Evolutionary conservation across 768 basidiomycete species (phyloP).

Genomic region (Boletus sp.): DNA sequence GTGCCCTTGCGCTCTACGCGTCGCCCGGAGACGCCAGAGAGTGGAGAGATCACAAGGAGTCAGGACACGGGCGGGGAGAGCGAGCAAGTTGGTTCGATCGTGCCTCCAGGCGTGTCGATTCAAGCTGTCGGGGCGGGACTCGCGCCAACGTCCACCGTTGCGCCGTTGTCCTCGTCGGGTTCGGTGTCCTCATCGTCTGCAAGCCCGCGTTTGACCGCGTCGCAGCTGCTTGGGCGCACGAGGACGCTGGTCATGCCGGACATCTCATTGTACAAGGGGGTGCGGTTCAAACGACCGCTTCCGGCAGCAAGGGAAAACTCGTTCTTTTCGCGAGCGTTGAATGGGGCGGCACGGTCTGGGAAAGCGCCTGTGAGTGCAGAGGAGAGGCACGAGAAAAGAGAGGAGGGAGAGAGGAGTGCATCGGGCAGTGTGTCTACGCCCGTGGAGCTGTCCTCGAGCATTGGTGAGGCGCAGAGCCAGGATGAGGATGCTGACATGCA

Average conservation of each 20-base stretch:
- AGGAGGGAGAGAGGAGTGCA: neutral
- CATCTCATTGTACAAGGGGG: slow-evolving; percentile 21
- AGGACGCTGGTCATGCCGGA: slow-evolving; percentile 21
- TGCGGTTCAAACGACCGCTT: slow-evolving; percentile 21
- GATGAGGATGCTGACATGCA: slow-evolving; percentile 6
- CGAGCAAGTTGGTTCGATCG: neutral
- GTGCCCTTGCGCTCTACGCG: neutral
- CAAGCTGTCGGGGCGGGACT: neutral
- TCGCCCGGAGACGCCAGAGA: slow-evolving; percentile 2
- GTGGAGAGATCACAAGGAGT: slow-evolving; percentile 17
- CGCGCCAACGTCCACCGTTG: neutral
- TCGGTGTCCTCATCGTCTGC: neutral
- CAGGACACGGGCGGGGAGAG: neutral
- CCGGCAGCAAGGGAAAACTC: slow-evolving; percentile 10
- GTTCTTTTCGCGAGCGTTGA: slow-evolving; percentile 28
- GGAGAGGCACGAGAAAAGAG: neutral
- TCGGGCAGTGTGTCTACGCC: neutral
- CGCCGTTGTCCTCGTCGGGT: neutral
- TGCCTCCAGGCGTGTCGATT: neutral
- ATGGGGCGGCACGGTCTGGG: neutral
- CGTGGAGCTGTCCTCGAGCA: neutral
- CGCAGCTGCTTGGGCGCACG: neutral
- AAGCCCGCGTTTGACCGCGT: neutral
- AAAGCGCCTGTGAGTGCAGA: neutral
- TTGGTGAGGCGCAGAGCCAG: neutral